Evolutionary conservation across 1,284 basidiomycete species (phyloP).

Genomic region (Ganoderma resinaceum): DNA sequence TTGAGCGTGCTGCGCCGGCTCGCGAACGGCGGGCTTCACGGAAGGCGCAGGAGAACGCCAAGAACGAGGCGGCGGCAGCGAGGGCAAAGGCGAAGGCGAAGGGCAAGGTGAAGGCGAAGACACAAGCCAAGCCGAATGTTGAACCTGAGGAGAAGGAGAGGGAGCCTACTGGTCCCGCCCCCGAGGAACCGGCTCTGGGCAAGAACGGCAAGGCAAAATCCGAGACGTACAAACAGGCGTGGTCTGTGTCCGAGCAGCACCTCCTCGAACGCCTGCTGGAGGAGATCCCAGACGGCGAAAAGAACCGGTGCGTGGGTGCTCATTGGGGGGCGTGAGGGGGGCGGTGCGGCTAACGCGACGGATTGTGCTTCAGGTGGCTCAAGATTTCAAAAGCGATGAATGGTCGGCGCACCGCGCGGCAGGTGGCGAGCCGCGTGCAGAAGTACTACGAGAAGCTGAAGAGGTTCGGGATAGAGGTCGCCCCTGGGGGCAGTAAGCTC

Average conservation of each 20-base stretch:
- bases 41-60: slow-evolving; percentile 20
- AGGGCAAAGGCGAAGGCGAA: slow-evolving; percentile 11
- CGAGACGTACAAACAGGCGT: slow-evolving; percentile 80
- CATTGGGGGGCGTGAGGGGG: not conserved
- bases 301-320: slow-evolving; percentile 60
- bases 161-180: slow-evolving; percentile 18
- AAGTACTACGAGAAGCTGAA: slow-evolving; percentile 86
- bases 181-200: slow-evolving; percentile 26
- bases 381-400: slow-evolving; percentile 83
- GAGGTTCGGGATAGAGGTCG: slow-evolving; percentile 61
- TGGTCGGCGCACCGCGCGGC: slow-evolving; percentile 74
- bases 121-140: slow-evolving; percentile 2
- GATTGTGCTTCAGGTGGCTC: slow-evolving; percentile 61
- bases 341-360: not conserved
- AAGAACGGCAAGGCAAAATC: slow-evolving; percentile 47
- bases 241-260: slow-evolving; percentile 78
- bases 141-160: slow-evolving; percentile 15
- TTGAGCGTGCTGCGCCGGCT: slow-evolving; percentile 3
- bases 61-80: not conserved
- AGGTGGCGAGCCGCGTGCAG: slow-evolving; percentile 86
- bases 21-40: slow-evolving; percentile 24
- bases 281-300: slow-evolving; percentile 79
- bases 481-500: slow-evolving; percentile 26
- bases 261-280: slow-evolving; percentile 73
- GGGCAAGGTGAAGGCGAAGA: slow-evolving; percentile 14